Evolutionary conservation across 108 stramenopile species (phyloP), one percentile per base, ranked within the genome.

Genomic region (Seminavis robusta): DNA sequence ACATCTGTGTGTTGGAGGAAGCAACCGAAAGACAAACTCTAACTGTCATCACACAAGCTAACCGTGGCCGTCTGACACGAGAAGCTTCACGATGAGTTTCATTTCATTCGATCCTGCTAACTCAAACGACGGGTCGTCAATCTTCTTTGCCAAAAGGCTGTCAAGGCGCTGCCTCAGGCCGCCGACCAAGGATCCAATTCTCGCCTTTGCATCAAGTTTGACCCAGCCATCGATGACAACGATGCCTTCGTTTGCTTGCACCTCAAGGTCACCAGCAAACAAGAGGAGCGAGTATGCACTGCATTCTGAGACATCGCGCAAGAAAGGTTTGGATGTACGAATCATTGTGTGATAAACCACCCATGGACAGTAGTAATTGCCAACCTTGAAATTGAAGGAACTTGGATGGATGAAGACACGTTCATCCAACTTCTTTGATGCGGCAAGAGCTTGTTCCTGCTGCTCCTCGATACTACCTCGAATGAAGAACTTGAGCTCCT

Each of bases 391-490:
- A 52, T 84, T 88, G 34, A 66, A 71, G 17, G 92, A 94, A 13
- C 76, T 73, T 8, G 96, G 96, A 67, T 97, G 96, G 6, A 97
- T 71, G 56, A 94, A 97, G 2, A 94, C 93, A 25, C 88, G 68
- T 49, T 94, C 92, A 59, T 95, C 92, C 31, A 63, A 62, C 1
- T 28, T 48, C 15, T 63, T 61, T 28, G 2, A 4, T 20, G 6
- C 26, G 17, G 9, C 53, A 1, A 25, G 16, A 21, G 19, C 37
- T 32, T 23, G 21, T 27, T 11, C 23, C 42, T 29, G 33, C 32
- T 1, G 47, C 52, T 17, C 46, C 13, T 56, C 48, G 16, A 19
- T 28, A 45, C 45, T 38, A 2, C 15, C 11, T 28, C 65, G 82
- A 33, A 78, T 72, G 70, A 76, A 89, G 38, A 93, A 93, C 44